A percentile compares a stretch with the other conserved stretches of the same genome.
Conservation (phyloP, 441 rosid genomes). For the Capsella rubella region DNA sequence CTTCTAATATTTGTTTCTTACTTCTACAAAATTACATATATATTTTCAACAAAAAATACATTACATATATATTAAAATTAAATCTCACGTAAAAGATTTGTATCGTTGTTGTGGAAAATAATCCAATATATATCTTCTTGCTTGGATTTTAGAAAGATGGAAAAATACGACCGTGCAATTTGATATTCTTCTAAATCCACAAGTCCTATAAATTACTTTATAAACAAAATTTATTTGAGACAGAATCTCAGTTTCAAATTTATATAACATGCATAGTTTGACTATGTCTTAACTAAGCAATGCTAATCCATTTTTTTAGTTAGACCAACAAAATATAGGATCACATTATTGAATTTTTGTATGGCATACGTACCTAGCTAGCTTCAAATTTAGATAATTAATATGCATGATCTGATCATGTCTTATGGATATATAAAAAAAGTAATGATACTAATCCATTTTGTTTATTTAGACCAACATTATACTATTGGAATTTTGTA, state of each 20-base stretch:
- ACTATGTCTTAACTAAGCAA: constrained; percentile 1
- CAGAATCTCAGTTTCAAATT: constrained; percentile 18
- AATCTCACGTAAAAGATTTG: background rate
- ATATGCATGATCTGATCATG: constrained; percentile 16
- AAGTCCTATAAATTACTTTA: background rate
- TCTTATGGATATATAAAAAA: constrained; percentile 10
- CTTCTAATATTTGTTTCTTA: too few species aligned
- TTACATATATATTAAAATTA: too few species aligned
- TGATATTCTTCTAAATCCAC: background rate
- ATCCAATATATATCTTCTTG: background rate
- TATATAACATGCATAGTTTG: constrained; percentile 11
- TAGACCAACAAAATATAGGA: background rate
- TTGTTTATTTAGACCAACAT: constrained; percentile 11
- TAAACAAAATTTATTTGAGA: background rate
- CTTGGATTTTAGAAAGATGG: background rate
- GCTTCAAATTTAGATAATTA: background rate
- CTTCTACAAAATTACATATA: background rate
- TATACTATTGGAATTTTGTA: constrained; percentile 15
- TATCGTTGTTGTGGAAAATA: background rate
- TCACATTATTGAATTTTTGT: constrained; percentile 4
- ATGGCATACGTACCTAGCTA: constrained; percentile 10
- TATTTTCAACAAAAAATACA: too few species aligned
- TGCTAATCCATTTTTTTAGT: constrained; percentile 20
- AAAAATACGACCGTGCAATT: background rate
- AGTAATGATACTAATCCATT: constrained; percentile 12